Base-by-base conservation (phyloP, 768 basidiomycete species). In the Rhodosporidiobolus odoratus region DNA sequence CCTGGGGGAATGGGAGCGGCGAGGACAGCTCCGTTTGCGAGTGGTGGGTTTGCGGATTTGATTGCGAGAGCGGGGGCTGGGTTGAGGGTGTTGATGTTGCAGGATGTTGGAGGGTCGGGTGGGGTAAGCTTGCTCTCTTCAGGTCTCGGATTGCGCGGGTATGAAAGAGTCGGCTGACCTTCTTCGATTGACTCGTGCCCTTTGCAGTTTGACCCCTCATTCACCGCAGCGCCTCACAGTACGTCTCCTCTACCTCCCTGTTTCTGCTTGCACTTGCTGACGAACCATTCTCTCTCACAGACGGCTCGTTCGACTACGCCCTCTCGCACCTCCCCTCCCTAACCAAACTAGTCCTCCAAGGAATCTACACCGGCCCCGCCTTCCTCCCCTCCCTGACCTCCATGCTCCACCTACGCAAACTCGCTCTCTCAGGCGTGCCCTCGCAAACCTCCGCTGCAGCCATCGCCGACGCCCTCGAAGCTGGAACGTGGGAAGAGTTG, bases 21-120 rank as follows among this genome's bases (percentile, higher is more conserved):
- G 8, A n/a, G n/a, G n/a, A n/a, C n/a, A n/a, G 56, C 69, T 6
- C 64, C 64, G 19, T 71, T 71, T 27, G 69, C 69, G 23, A 62
- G 47, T 9, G 60, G 38, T 0, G 40, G 38, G 27, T 50, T 71
- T 25, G 69, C 69, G 10, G 65, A 71, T 47, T n/a, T 71, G 47
- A 30, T 71, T 23, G 45, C 13, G 15, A 40, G 23, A 41, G 38
- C 38, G 69, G 59, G 25, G 32, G 34, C 25, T 62, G 27, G 37
- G 53, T 71, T 34, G 60, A 65, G 30, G 12, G 52, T 15, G 25
- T 71, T 25, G 54, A 45, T 2, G 21, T 71, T 9, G n/a, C 53
- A 62, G 30, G 64, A 66, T 19, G 0, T 66, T 5, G 30, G 25
- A 0, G 27, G 17, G 17, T 12, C 12, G 1, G 68, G 58, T 10